Conservation (phyloP, 129 eudicot species). For the Lonicera japonica region DNA sequence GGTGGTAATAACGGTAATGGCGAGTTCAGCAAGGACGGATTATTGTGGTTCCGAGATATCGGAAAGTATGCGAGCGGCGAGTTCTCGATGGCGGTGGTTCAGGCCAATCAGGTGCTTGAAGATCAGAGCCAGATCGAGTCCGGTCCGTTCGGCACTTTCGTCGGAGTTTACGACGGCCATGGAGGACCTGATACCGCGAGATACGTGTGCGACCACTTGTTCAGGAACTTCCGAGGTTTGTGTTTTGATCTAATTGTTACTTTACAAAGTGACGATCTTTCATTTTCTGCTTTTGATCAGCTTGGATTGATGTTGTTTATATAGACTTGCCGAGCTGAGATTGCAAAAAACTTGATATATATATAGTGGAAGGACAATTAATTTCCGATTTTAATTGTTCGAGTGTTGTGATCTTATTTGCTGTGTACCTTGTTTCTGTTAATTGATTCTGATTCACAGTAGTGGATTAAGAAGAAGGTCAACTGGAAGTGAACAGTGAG, state of each 20-base stretch:
- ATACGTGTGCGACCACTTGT: conserved; percentile 52
- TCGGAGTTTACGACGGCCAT: conserved; percentile 79
- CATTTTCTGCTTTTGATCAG: no score
- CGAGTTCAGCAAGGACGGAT: conserved; percentile 46
- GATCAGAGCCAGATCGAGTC: conserved; percentile 76
- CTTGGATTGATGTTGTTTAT: no score
- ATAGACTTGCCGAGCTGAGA: no score
- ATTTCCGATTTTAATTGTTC: no score
- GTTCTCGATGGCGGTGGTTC: conserved; percentile 61
- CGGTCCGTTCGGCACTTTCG: conserved; percentile 56
- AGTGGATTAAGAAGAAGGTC: no score
- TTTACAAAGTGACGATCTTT: no score
- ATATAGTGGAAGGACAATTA: no score
- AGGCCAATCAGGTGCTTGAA: conserved; percentile 62
- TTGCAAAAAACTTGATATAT: no score
- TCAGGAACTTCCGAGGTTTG: conserved; percentile 51
- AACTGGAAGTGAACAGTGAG: no score
- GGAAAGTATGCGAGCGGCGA: conserved; percentile 48
- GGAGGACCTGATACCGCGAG: conserved; percentile 64
- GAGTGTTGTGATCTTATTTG: no score
- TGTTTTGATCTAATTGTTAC: neutral
- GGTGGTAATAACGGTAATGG: conserved; percentile 22
- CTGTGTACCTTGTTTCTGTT: no score
- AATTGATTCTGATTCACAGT: no score
- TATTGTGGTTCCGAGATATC: conserved; percentile 46